Base-by-base conservation (phyloP, 306 rosid species). In the Corylus heterophylla region DNA sequence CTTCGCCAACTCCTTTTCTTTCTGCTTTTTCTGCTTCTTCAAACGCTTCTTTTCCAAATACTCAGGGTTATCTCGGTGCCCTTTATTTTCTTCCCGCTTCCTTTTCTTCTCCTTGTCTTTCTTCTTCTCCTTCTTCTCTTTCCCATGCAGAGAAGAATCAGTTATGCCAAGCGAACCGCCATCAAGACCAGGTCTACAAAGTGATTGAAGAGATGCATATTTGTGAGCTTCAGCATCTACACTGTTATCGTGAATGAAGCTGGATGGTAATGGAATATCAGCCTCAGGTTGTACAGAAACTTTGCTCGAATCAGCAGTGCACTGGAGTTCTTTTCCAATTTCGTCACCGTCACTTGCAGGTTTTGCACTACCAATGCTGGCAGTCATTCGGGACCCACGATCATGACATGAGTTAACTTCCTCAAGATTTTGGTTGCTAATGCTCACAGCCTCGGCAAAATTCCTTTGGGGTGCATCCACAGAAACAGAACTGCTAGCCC, bases 341-440 rank as follows among this genome's bases (percentile, higher is more conserved):
- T 91, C 98, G 42, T 91, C 95, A 75, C 90, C 90, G 68, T 92
- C 91, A 45, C 90, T 87, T 27, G 86, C 73, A 74, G 90, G 67
- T 69, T 91, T 95, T 48, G 96, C 98, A 83, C 98, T 91, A 49
- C 96, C 98, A 64, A 91, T 92, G 84, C 98, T 95, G 76, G 96
- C 98, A 78, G 98, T 95, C 98, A 95, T 81, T 76, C 85, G 94
- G 20, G 96, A 95, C 75, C 97, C 94, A 55, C 1, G 93, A 83
- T 83, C 89, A 54, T 89, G 94, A 74, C 90, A 92, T 62, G 98
- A 92, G 83, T 88, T 92, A 14, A 88, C 94, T 83, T 95, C 98
- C 84, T 95, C 98, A 2, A 89, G 72, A 71, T 91, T 89, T 73
- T 85, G 94, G 82, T 85, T 83, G 86, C 92, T 79, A 29, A 78